Evolutionary conservation across 192 early-diverging fungal genomes (phyloP).

Genomic region (Coemansia sp.): DNA sequence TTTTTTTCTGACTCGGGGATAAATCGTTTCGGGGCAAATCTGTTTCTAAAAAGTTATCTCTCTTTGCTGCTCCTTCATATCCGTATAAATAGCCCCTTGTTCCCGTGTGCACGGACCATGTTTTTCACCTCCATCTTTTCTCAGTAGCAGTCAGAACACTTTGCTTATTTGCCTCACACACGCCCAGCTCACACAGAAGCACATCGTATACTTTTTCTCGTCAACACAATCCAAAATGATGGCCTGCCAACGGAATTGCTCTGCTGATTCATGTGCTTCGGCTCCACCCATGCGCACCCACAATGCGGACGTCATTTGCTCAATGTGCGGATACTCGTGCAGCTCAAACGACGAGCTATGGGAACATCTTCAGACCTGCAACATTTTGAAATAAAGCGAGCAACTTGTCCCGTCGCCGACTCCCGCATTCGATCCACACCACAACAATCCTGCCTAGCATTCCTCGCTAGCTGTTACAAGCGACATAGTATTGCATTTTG

Average conservation of each 20-base stretch:
- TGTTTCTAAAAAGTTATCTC: background rate
- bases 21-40: background rate
- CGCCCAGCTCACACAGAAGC: background rate
- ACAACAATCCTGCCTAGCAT: too few relatives aligned
- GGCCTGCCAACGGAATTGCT: constrained; percentile 10
- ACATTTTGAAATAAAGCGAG: constrained; percentile 30
- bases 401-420: too few relatives aligned
- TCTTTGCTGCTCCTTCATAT: background rate
- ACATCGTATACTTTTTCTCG: background rate
- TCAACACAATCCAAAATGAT: background rate
- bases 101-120: constrained; percentile 28
- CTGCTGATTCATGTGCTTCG: constrained; percentile 4
- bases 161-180: background rate
- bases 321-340: constrained; percentile 48
- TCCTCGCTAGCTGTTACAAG: too few relatives aligned
- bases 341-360: constrained; percentile 48
- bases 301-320: constrained; percentile 22
- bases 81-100: constrained; percentile 6
- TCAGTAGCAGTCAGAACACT: background rate
- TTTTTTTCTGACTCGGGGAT: constrained; percentile 2
- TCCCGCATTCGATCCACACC: too few relatives aligned
- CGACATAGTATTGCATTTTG: background rate
- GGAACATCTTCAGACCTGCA: constrained; percentile 52
- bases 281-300: constrained; percentile 6
- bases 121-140: background rate